These are phyloP conservation scores for Scenedesmus sp. DNA, from an alignment of 163 green algal species.

Conservation along the genomic window DNA sequence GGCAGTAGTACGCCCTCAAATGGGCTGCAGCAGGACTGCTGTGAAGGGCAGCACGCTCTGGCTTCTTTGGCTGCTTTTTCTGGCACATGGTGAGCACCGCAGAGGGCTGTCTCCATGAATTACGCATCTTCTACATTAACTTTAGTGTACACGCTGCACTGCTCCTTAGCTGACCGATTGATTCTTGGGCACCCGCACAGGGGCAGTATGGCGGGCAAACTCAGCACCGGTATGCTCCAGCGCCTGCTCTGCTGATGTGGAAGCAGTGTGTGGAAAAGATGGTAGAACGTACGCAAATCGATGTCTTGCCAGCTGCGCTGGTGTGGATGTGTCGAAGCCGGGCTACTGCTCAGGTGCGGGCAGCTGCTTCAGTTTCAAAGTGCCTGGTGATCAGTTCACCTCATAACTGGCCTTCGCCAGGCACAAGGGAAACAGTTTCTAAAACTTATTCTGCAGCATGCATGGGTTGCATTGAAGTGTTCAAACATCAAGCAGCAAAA, in stretches of 20 bases:
- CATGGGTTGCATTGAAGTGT: background rate
- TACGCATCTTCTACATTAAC: background rate
- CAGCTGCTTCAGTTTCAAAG: background rate
- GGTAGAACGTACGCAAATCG: conserved; percentile 25
- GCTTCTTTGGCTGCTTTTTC: conserved; percentile 19
- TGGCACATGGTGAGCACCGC: conserved; percentile 11
- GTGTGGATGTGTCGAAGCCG: background rate
- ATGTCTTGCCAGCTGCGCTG: conserved; percentile 40
- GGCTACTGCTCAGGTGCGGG: conserved; percentile 47
- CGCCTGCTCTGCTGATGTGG: background rate
- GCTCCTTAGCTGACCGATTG: background rate
- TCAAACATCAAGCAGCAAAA: background rate
- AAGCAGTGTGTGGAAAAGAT: conserved; percentile 31
- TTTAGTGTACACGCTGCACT: background rate
- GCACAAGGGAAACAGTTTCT: background rate
- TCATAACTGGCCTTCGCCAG: background rate
- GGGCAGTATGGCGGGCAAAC: background rate
- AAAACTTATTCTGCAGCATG: background rate
- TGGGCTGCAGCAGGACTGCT: background rate
- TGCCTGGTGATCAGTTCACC: background rate
- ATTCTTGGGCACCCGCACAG: background rate
- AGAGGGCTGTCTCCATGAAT: background rate
- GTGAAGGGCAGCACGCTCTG: conserved; percentile 20
- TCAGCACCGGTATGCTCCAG: background rate
- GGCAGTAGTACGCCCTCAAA: background rate